Base-by-base conservation (phyloP, 306 rosid genomes). In the Sphenostylis stenocarpa region DNA sequence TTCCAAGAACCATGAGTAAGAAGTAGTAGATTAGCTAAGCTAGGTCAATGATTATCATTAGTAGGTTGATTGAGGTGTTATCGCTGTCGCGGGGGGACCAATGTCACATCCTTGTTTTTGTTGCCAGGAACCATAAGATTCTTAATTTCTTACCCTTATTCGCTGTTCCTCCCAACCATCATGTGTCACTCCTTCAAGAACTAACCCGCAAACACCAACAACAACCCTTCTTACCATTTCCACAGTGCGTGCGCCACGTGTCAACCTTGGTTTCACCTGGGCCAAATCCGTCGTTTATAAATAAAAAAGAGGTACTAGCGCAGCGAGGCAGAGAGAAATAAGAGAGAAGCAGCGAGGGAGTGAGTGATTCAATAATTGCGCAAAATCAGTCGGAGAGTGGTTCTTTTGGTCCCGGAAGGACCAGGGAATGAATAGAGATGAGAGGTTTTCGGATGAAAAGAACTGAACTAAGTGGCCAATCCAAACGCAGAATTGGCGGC, bases 351-450 rank as follows among this genome's bases (percentile, higher is more conserved):
- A 33, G 53, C 0, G 3, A 28, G 19, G 1, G 9, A 7, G 24
- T n/a, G n/a, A n/a, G 14, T 2, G 52, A 3, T 20, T 6, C 55
- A 73, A 26, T 57, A 73, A 73, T 26, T 43, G 36, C 0, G 20
- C 26, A 14, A 57, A 57, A 26, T 6, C 36, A 20, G 1, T 0
- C 0, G n/a, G 17, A 5, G 36, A 55, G 61, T 55, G 33, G 1
- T 33, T 3, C 0, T 23, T n/a, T 53, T n/a, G 38, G 67, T 72
- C 36, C 61, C 7, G 29, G 34, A 29, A 2, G 23, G 13, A 33
- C 36, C 66, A 13, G 93, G 93, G 91, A 92, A 87, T 87, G 97
- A 92, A 85, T 92, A 90, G 90, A 86, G 97, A 92, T 92, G 97
- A 77, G 81, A 69, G 79, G 76, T 7, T 73, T 82, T 33, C 68